These are phyloP conservation scores for Aspergillus texensis DNA, from an alignment of 2,329 filamentous ascomycete genomes.

Conservation along the genomic window DNA sequence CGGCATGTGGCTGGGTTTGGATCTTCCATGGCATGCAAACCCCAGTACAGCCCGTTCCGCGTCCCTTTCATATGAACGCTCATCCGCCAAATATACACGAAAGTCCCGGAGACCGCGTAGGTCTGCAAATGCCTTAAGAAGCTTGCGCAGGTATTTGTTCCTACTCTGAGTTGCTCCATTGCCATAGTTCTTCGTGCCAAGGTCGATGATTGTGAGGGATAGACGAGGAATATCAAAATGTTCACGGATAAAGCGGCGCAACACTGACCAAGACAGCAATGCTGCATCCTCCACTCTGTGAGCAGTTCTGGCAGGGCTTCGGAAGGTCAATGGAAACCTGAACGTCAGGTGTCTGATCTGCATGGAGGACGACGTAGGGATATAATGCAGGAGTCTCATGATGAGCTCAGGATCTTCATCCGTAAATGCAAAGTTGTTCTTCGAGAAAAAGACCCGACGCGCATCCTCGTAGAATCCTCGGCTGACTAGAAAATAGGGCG, in stretches of 20 bases:
- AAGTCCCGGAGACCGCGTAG: conserved; percentile 23
- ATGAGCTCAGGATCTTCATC: conserved; percentile 26
- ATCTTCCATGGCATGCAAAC: neutral
- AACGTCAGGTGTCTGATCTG: conserved; percentile 25
- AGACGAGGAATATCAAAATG: conserved; percentile 26
- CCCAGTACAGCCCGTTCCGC: conserved; percentile 22
- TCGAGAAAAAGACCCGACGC: conserved; percentile 24
- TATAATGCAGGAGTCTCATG: conserved; percentile 22
- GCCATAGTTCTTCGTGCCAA: conserved; percentile 12
- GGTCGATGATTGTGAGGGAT: conserved; percentile 25
- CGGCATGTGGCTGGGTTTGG: neutral
- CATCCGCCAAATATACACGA: conserved; percentile 23
- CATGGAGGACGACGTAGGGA: conserved; percentile 23
- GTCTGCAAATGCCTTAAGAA: conserved; percentile 23
- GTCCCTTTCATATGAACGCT: conserved; percentile 21
- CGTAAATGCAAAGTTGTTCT: conserved; percentile 25
- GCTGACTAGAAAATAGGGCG: conserved; percentile 29
- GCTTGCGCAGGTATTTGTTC: conserved; percentile 21
- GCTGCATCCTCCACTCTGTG: conserved; percentile 13
- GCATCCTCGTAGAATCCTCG: conserved; percentile 26
- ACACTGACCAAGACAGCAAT: conserved; percentile 24
- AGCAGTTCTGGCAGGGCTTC: conserved; percentile 7
- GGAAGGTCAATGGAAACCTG: conserved; percentile 22
- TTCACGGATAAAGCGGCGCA: conserved; percentile 33
- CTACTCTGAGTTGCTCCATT: neutral